Percentiles rank a stretch among this genome's conserved stretches.
phyloP scores from a whole-genome alignment of 768 basidiomycete genomes.

The Serendipita sp. region DNA sequence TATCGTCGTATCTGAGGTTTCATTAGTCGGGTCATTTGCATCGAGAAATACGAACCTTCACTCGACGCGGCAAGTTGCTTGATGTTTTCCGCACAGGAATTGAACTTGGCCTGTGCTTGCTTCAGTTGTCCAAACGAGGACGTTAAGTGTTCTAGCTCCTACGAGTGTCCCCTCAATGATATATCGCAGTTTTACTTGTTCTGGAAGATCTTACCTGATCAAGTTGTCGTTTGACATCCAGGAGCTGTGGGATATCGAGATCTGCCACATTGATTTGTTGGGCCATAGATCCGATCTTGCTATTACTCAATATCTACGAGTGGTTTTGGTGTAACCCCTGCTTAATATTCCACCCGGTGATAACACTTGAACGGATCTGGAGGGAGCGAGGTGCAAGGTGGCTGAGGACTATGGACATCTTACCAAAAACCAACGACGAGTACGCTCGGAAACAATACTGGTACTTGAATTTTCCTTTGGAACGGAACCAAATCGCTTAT shows the following conservation, averaged over 20 bases:
- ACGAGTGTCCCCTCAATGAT: slow-evolving; percentile 4
- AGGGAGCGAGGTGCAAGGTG: too few relatives aligned
- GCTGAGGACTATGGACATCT: slow-evolving; percentile 7
- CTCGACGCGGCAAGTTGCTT: slow-evolving; percentile 32
- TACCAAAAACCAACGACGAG: slow-evolving; percentile 13
- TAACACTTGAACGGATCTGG: too few relatives aligned
- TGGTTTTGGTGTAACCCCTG: too few relatives aligned
- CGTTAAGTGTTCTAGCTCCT: slow-evolving; percentile 89
- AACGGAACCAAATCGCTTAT: background rate
- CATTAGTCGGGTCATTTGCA: too few relatives aligned
- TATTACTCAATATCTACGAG: too few relatives aligned
- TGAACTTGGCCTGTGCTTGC: slow-evolving; percentile 86
- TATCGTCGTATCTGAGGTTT: too few relatives aligned
- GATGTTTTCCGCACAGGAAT: slow-evolving; percentile 68
- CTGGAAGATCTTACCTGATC: slow-evolving; percentile 53
- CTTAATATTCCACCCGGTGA: too few relatives aligned
- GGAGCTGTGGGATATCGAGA: slow-evolving; percentile 71
- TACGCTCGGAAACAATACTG: slow-evolving; percentile 15
- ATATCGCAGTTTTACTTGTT: background rate
- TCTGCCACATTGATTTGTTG: slow-evolving; percentile 60
- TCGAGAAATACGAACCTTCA: slow-evolving; percentile 26
- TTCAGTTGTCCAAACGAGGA: slow-evolving; percentile 86
- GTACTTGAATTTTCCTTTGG: background rate
- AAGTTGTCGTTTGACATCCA: slow-evolving; percentile 79
- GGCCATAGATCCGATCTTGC: slow-evolving; percentile 18